Evolutionary conservation across 2,329 filamentous ascomycete genomes (phyloP).

Genomic region (Didymella exigua): DNA sequence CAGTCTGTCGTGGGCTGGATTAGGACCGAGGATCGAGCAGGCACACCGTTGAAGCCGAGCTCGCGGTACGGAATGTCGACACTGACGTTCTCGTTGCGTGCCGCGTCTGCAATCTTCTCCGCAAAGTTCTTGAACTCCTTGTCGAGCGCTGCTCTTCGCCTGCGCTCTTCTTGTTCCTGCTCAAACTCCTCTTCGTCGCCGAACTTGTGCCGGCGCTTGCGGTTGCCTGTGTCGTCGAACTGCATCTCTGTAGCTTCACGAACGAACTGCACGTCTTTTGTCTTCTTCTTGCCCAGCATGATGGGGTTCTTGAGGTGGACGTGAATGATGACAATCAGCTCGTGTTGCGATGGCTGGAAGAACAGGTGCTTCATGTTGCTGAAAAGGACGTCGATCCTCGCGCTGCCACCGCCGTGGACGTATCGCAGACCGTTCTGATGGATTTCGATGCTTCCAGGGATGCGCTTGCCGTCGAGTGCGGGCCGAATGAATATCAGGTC

Average conservation of each 20-base stretch:
- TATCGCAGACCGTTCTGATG: constrained; percentile 99
- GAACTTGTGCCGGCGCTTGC: constrained; percentile 96
- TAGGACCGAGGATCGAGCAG: constrained; percentile 91
- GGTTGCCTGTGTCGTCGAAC: constrained; percentile 97
- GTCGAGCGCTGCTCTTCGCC: constrained; percentile 88
- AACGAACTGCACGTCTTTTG: constrained; percentile 98
- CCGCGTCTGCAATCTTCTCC: constrained; percentile 96
- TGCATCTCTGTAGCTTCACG: constrained; percentile 97
- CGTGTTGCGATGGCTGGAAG: constrained; percentile 96
- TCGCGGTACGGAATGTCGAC: constrained; percentile 98
- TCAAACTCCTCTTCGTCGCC: constrained; percentile 99
- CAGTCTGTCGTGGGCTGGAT: constrained; percentile 97
- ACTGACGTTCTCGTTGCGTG: constrained; percentile 85
- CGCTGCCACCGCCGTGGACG: constrained; percentile 74
- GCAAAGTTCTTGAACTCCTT: constrained; percentile 95
- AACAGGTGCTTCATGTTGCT: constrained; percentile 98
- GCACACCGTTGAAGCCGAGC: constrained; percentile 94
- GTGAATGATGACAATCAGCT: constrained; percentile 97
- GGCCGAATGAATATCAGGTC: constrained; percentile 96
- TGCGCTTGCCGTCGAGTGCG: constrained; percentile 93
- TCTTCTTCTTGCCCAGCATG: constrained; percentile 98
- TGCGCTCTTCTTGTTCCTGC: constrained; percentile 94
- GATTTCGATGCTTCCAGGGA: constrained; percentile 94
- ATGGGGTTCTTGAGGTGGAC: constrained; percentile 98
- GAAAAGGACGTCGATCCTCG: constrained; percentile 91